These are phyloP conservation scores for Larix kaempferi DNA, from an alignment of 75 land plant genomes.

Conservation along the genomic window DNA sequence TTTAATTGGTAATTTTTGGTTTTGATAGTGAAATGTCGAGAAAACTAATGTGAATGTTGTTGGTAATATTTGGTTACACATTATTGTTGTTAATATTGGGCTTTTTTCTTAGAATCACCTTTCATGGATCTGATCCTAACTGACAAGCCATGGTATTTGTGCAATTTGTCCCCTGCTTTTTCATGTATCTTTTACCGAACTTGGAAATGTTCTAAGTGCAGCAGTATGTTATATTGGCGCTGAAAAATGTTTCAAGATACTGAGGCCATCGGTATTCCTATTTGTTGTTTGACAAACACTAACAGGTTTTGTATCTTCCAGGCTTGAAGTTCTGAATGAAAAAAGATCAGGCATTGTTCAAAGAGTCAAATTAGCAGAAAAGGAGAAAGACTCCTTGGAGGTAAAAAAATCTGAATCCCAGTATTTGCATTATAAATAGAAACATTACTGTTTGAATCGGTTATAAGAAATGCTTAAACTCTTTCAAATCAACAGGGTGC, in stretches of 20 bases:
- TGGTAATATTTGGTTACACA: too few relatives aligned
- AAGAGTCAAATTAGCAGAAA: slow-evolving; percentile 94
- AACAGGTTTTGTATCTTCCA: slow-evolving; percentile 13
- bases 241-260: not conserved
- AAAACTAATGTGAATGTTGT: too few relatives aligned
- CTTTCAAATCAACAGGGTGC: slow-evolving; percentile 45
- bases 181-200: not conserved
- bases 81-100: too few relatives aligned
- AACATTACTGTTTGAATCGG: not conserved
- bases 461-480: not conserved
- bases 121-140: too few relatives aligned
- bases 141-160: not conserved
- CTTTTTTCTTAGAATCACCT: too few relatives aligned
- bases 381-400: slow-evolving; percentile 90
- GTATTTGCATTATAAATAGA: not conserved
- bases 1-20: too few relatives aligned
- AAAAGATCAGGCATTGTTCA: slow-evolving; percentile 82
- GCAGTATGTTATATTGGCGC: too few relatives aligned
- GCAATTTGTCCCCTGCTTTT: not conserved
- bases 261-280: not conserved
- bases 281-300: not conserved
- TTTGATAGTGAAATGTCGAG: too few relatives aligned
- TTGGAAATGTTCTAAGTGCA: not conserved
- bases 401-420: slow-evolving; percentile 23
- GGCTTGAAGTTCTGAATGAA: slow-evolving; percentile 86